These are phyloP conservation scores for Harringtonia lauricola DNA, from an alignment of 2,329 filamentous ascomycete species.

Conservation along the genomic window DNA sequence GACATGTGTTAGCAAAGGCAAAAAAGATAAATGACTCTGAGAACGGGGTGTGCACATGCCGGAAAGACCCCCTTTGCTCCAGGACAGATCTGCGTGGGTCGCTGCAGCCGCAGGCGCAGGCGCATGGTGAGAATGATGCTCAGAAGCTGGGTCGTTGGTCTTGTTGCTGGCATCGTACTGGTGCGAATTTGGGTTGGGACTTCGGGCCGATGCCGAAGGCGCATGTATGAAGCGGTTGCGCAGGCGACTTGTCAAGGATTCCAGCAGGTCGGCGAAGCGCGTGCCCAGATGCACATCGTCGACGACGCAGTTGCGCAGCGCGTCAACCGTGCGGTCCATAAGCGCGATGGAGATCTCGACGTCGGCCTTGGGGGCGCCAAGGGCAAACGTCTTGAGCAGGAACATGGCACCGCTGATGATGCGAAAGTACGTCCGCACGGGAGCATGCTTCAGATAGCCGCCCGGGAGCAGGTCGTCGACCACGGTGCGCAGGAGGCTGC, in stretches of 20 bases:
- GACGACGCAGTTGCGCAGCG: conserved; percentile 66
- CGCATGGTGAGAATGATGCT: no score
- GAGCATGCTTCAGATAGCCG: conserved; percentile 71
- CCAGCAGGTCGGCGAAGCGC: conserved; percentile 71
- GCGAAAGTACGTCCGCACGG: conserved; percentile 75
- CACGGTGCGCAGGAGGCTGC: conserved; percentile 66
- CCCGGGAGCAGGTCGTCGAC: conserved; percentile 65
- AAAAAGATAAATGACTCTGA: background rate
- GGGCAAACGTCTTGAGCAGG: conserved; percentile 70
- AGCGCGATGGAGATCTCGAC: conserved; percentile 64
- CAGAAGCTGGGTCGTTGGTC: background rate
- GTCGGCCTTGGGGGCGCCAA: conserved; percentile 69
- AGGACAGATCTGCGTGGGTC: background rate
- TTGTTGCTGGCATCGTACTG: background rate
- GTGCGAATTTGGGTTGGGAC: background rate
- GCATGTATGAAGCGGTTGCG: conserved; percentile 64
- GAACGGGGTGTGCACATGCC: background rate
- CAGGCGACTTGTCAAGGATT: conserved; percentile 63
- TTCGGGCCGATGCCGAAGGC: conserved; percentile 23
- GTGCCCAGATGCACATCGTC: conserved; percentile 81
- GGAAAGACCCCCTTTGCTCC: conserved; percentile 4
- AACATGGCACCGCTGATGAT: conserved; percentile 83
- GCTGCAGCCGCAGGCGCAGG: background rate
- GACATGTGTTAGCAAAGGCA: background rate
- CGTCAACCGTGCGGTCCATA: conserved; percentile 64